Conservation (phyloP, 148 eudicot species). For the Rheum nobile region DNA sequence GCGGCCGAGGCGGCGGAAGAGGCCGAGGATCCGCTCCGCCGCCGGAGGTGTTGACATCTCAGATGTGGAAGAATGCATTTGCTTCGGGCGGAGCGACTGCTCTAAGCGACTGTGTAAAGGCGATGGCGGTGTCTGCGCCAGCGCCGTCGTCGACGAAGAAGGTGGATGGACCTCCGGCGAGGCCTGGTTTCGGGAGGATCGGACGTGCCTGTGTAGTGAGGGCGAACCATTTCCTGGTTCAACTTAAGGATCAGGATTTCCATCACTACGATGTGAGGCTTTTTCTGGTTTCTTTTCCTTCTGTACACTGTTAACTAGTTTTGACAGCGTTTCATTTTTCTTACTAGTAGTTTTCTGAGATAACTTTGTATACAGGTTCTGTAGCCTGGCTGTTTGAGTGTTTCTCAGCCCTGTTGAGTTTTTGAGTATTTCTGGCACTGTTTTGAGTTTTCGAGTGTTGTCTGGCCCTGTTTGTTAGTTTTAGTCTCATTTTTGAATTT, state of each 20-base stretch:
- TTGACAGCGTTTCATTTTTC: not conserved
- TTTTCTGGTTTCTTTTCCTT: not conserved
- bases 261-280: constrained; percentile 61
- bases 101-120: not conserved
- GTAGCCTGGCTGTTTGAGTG: too few species aligned
- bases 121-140: constrained; percentile 14
- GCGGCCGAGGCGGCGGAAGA: not conserved
- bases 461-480: too few species aligned
- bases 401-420: too few species aligned
- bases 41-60: not conserved
- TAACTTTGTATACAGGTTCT: not conserved
- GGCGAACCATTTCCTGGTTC: constrained; percentile 66
- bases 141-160: constrained; percentile 20
- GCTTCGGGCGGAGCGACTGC: not conserved
- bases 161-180: constrained; percentile 24
- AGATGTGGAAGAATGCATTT: constrained; percentile 3
- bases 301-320: not conserved
- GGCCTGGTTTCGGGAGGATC: constrained; percentile 47
- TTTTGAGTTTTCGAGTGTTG: too few species aligned
- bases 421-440: too few species aligned
- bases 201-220: constrained; percentile 33
- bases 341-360: not conserved
- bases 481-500: too few species aligned
- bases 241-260: constrained; percentile 32
- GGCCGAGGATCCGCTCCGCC: constrained; percentile 1